Evolutionary conservation across 2,329 filamentous ascomycete species (phyloP).

Genomic region (Albophoma yamanashiensis): DNA sequence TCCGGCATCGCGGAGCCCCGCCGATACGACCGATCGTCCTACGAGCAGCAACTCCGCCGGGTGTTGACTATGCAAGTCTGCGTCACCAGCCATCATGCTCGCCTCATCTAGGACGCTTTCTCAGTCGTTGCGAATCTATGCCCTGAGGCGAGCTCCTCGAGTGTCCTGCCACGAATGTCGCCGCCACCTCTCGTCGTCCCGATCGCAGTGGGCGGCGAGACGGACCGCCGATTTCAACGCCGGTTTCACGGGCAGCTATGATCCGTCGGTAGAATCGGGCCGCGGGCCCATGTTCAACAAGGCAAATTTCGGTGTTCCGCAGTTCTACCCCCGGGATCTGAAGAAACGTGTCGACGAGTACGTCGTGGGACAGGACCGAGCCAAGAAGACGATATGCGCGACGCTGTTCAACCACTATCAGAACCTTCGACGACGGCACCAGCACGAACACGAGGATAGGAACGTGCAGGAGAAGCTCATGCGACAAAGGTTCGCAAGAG

Average conservation of each 20-base stretch:
- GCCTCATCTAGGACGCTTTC: slow-evolving; percentile 27
- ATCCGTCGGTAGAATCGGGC: slow-evolving; percentile 39
- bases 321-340: slow-evolving; percentile 57
- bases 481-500: slow-evolving; percentile 60
- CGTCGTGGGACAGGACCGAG: slow-evolving; percentile 89
- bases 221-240: slow-evolving; percentile 42
- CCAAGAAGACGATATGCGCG: slow-evolving; percentile 86
- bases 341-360: slow-evolving; percentile 93
- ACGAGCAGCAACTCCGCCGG: not conserved
- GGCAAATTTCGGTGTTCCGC: slow-evolving; percentile 45
- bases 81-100: slow-evolving; percentile 6
- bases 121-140: slow-evolving; percentile 10
- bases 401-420: slow-evolving; percentile 98
- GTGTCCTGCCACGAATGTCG: not conserved
- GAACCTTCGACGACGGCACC: slow-evolving; percentile 64
- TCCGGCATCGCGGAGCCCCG: not conserved
- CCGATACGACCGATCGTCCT: not conserved
- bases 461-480: slow-evolving; percentile 51
- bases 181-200: slow-evolving; percentile 15
- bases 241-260: slow-evolving; percentile 49
- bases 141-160: not conserved
- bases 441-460: slow-evolving; percentile 60
- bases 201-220: slow-evolving; percentile 18
- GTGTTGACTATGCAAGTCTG: not conserved
- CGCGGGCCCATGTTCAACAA: slow-evolving; percentile 51